phyloP scores from a whole-genome alignment of 2,329 filamentous ascomycete genomes.

The Leptographium galeiforme region DNA sequence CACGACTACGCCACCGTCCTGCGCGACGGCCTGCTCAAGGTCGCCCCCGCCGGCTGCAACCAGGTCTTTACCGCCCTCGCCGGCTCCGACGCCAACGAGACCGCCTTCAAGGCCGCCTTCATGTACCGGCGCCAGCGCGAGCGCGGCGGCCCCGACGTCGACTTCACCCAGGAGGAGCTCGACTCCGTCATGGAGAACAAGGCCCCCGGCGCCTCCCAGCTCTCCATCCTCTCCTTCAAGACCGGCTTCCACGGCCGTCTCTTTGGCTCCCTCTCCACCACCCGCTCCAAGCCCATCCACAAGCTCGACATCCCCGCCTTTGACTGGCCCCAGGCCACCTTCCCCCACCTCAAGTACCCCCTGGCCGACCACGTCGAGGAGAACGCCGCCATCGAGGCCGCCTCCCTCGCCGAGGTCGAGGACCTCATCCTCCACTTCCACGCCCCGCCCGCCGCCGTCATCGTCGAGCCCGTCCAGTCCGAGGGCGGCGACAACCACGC shows the following conservation, averaged over 20 bases:
- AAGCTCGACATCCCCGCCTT: conserved; percentile 92
- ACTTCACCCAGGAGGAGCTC: conserved; percentile 70
- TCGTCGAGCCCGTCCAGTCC: conserved; percentile 85
- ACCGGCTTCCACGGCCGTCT: conserved; percentile 81
- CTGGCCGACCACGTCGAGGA: conserved; percentile 66
- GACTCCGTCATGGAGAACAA: conserved; percentile 67
- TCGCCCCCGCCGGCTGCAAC: conserved; percentile 69
- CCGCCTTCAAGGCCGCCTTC: conserved; percentile 89
- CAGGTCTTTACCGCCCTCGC: conserved; percentile 86
- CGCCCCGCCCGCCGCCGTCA: conserved; percentile 64
- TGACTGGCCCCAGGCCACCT: conserved; percentile 85
- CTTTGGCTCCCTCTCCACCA: conserved; percentile 77
- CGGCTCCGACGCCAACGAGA: conserved; percentile 87
- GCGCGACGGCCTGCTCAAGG: conserved; percentile 65
- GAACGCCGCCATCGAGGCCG: conserved; percentile 70
- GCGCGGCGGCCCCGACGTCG: conserved; percentile 62
- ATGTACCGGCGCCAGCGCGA: conserved; percentile 78
- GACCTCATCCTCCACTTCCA: conserved; percentile 66
- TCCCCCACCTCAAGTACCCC: conserved; percentile 77
- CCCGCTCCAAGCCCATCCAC: conserved; percentile 85
- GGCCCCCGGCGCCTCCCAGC: conserved; percentile 56
- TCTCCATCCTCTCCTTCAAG: conserved; percentile 83
- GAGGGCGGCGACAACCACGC: conserved; percentile 94
- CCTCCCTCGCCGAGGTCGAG: conserved; percentile 73
- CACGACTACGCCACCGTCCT: conserved; percentile 72